Evolutionary conservation across 78 protist genomes (phyloP), one percentile per base, ranked within the genome.

Genomic region (Tieghemostelium lacteum): DNA sequence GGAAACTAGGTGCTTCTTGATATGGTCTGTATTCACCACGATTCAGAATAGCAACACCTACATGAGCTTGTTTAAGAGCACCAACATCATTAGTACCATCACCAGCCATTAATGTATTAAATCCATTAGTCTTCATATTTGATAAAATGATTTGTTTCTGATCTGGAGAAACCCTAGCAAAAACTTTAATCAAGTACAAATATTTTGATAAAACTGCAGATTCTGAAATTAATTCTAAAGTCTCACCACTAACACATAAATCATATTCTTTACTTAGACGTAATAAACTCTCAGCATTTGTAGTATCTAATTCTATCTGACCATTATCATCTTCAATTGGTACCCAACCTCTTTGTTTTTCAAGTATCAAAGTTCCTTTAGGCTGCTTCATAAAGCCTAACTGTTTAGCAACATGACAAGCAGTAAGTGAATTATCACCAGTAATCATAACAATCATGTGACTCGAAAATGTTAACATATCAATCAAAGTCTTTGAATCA

Each of bases 81-180:
- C 99, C 99, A n/a, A 99, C 99, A 63, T 99, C 99, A 91, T 99
- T 99, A 3, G 99, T 97, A 65, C 99, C 99, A 75, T 99, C 99
- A n/a, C 99, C 99, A 39, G 99, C 97, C 99, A 99, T 99, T 78
- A 98, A 95, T 16, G 98, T 92, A 39, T 8, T 0, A 36, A 58
- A 58, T 29, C 98, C 99, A 28, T 6, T 14, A 17, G 1, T 12
- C 36, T 96, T 94, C 39, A 97, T 85, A 34, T 73, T 72, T 0
- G 61, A 1, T 4, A 92, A 50, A 34, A 70, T 67, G 49, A 58
- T 29, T 52, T 78, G 96, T 77, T 97, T 96, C 40, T 97, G 97
- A 20, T 88, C 91, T n/a, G 97, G 98, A 19, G 97, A 50, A 6
- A 73, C 92, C 3, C 98, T 77, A 10, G 98, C 97, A 45, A 92